Evolutionary conservation across 2,329 filamentous ascomycete genomes (phyloP).

Genomic region (Tolypocladium amazonense): DNA sequence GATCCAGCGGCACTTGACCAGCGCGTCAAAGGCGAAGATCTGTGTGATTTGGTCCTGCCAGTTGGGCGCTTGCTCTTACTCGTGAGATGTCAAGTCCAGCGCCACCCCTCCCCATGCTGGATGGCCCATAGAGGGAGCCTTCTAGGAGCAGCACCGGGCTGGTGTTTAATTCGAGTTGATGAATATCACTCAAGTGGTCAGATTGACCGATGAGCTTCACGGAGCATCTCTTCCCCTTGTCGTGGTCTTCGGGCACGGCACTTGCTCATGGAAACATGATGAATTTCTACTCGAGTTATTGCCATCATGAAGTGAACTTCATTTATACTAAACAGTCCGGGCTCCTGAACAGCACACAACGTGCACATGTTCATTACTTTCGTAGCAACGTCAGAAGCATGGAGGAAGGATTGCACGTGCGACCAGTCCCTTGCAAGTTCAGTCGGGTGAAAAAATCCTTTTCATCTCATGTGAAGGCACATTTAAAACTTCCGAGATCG

Average conservation of each 20-base stretch:
- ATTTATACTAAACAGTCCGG: background rate
- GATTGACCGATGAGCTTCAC: background rate
- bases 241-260: background rate
- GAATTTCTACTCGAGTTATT: background rate
- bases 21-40: background rate
- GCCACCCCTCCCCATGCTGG: background rate
- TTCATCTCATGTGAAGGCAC: background rate
- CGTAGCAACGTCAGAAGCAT: background rate
- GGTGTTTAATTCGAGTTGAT: background rate
- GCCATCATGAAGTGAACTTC: background rate
- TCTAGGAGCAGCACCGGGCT: background rate
- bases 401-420: background rate
- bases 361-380: background rate
- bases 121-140: background rate
- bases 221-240: background rate
- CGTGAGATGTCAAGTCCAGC: background rate
- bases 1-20: too few species aligned
- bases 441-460: background rate
- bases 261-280: background rate
- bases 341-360: background rate
- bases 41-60: background rate
- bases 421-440: background rate
- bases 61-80: background rate
- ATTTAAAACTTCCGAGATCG: background rate
- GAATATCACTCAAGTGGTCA: background rate